A percentile compares a stretch with the other conserved stretches of the same genome.
Conservation (phyloP, 2,329 filamentous ascomycete species). For the Trichoderma koningii region DNA sequence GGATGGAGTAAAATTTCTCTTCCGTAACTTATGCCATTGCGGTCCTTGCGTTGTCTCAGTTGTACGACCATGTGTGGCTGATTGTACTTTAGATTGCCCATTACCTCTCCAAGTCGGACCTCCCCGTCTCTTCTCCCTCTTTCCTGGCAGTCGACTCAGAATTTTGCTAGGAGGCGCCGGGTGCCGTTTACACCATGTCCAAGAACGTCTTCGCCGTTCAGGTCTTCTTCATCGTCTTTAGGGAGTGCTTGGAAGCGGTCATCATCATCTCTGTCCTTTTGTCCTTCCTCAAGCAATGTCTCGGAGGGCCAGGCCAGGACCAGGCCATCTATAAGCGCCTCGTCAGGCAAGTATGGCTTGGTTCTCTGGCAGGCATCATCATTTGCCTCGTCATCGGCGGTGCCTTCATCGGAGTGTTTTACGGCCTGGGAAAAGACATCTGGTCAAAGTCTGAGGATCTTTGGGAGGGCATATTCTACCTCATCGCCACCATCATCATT, state of each 20-base stretch:
- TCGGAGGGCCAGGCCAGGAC: slow-evolving; percentile 63
- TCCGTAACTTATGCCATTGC: not conserved
- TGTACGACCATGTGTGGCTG: not conserved
- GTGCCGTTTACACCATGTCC: slow-evolving; percentile 46
- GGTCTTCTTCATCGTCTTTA: slow-evolving; percentile 83
- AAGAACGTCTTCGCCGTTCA: slow-evolving; percentile 70
- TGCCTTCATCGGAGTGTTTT: slow-evolving; percentile 69
- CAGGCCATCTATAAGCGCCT: slow-evolving; percentile 23
- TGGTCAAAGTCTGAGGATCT: slow-evolving; percentile 67
- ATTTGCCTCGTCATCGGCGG: slow-evolving; percentile 64
- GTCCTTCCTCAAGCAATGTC: slow-evolving; percentile 75
- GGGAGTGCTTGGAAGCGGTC: slow-evolving; percentile 74
- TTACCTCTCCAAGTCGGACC: not conserved
- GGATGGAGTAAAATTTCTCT: not conserved
- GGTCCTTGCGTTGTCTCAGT: not conserved
- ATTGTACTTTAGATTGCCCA: slow-evolving; percentile 21
- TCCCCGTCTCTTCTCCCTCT: not conserved
- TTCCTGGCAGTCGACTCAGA: not conserved
- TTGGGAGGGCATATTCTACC: slow-evolving; percentile 71
- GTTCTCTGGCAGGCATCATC: slow-evolving; percentile 58
- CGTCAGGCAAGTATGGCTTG: slow-evolving; percentile 62
- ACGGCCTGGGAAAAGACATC: slow-evolving; percentile 62
- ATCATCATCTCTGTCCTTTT: slow-evolving; percentile 80
- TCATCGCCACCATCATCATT: slow-evolving; percentile 71
- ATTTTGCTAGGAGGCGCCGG: not conserved